Percentiles rank a stretch among this genome's conserved stretches.
These are phyloP conservation scores for Nigrospora sphaerica DNA, from an alignment of 2,329 filamentous ascomycete species.

Conservation along the genomic window DNA sequence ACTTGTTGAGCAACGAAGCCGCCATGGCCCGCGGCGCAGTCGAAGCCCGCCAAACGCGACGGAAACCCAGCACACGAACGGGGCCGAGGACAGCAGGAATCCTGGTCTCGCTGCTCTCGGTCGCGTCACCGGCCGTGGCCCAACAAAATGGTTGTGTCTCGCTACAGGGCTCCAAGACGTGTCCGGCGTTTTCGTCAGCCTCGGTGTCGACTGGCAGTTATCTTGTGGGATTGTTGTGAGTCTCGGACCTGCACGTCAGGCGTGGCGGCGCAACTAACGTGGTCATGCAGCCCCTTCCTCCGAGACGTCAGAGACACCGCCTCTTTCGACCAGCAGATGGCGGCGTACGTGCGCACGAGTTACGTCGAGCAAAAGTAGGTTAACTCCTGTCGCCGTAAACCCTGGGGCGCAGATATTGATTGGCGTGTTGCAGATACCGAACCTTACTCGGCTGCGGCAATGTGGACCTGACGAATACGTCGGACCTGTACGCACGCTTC, in stretches of 20 bases:
- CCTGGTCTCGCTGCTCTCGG: constrained; percentile 13
- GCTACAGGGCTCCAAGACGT: constrained; percentile 25
- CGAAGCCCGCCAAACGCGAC: not conserved
- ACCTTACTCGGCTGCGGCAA: constrained; percentile 71
- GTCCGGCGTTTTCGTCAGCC: constrained; percentile 27
- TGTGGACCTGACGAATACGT: constrained; percentile 71
- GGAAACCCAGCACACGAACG: constrained; percentile 3
- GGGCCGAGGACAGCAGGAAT: constrained; percentile 6
- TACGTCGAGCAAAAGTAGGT: constrained; percentile 76
- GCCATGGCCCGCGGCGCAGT: constrained; percentile 2
- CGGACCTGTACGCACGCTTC: constrained; percentile 83
- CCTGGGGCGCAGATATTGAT: not conserved
- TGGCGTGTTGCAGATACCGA: constrained; percentile 58
- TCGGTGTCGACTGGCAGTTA: constrained; percentile 26
- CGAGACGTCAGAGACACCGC: constrained; percentile 67
- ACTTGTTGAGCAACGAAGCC: not conserved
- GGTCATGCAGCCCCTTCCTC: constrained; percentile 63
- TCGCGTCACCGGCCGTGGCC: constrained; percentile 14
- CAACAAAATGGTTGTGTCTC: constrained; percentile 22
- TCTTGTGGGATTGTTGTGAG: constrained; percentile 19
- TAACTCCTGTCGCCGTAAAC: not conserved
- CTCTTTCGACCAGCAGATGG: constrained; percentile 72
- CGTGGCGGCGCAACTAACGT: constrained; percentile 2
- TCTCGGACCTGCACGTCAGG: constrained; percentile 9
- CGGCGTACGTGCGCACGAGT: constrained; percentile 62